These are phyloP conservation scores for Pilaira anomala DNA, from an alignment of 192 early-diverging fungal genomes.

Conservation along the genomic window DNA sequence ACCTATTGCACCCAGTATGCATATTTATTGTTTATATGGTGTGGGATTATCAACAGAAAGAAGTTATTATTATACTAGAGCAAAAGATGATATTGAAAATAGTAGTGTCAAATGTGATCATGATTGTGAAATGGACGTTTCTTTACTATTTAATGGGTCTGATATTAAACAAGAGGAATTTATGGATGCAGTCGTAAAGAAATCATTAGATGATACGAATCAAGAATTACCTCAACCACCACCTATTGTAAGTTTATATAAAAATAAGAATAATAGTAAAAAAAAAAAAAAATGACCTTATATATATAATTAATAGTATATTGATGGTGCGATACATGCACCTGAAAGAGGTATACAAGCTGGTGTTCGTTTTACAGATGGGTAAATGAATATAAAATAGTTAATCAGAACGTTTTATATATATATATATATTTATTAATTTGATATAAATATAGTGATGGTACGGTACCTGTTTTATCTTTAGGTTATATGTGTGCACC, in stretches of 20 bases:
- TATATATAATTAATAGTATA: conserved; percentile 29
- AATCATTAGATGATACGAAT: conserved; percentile 18
- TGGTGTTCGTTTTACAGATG: conserved; percentile 66
- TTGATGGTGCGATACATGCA: conserved; percentile 53
- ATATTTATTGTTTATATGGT: conserved; percentile 83
- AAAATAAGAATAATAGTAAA: too few relatives aligned
- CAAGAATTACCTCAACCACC: neutral
- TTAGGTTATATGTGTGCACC: conserved; percentile 84
- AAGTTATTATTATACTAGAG: conserved; percentile 67
- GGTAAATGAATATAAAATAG: conserved; percentile 36
- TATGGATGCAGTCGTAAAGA: conserved; percentile 10
- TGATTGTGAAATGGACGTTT: neutral
- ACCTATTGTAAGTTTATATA: conserved; percentile 5
- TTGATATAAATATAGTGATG: conserved; percentile 73
- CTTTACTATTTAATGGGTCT: conserved; percentile 4
- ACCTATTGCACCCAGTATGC: conserved; percentile 62
- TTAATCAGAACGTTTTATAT: too few relatives aligned
- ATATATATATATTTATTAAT: neutral
- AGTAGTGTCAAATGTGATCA: conserved; percentile 7
- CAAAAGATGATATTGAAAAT: conserved; percentile 25
- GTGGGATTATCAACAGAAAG: conserved; percentile 77
- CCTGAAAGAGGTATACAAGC: conserved; percentile 60
- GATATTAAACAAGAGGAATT: conserved; percentile 9
- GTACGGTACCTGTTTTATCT: conserved; percentile 84
- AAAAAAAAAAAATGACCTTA: neutral